Conservation (phyloP, 495 filamentous ascomycete genomes). For the Podospora fimiseda region DNA sequence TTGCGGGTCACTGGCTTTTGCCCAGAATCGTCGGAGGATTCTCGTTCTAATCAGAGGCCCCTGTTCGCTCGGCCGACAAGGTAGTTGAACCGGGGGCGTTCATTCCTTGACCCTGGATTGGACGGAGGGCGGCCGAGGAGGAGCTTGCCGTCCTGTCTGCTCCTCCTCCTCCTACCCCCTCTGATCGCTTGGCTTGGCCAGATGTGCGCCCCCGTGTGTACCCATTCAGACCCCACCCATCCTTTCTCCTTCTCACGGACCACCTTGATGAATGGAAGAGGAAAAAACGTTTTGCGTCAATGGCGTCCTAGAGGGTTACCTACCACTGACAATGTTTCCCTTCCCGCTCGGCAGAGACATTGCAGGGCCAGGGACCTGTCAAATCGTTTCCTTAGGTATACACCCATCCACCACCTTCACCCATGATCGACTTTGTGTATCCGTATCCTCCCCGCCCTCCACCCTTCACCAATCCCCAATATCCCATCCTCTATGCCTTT, state of each 20-base stretch:
- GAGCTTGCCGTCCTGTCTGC: constrained; percentile 14
- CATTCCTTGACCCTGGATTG: constrained; percentile 25
- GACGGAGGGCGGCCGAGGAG: constrained; percentile 19
- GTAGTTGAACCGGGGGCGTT: constrained; percentile 15
- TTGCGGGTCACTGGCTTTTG: constrained; percentile 29
- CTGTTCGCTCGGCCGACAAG: constrained; percentile 24
- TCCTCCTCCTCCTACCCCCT: constrained; percentile 13
- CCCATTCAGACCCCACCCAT: constrained; percentile 14
- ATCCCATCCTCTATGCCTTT: too few relatives aligned
- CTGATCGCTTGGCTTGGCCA: constrained; percentile 19
- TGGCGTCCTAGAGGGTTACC: constrained; percentile 1
- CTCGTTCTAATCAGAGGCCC: constrained; percentile 40
- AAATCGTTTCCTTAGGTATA: not conserved
- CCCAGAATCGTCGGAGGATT: constrained; percentile 38
- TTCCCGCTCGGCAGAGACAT: constrained; percentile 19
- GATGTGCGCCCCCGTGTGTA: constrained; percentile 18
- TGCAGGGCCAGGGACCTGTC: not conserved
- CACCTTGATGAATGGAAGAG: constrained; percentile 15
- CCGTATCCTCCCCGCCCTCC: too few relatives aligned
- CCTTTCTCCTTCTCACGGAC: constrained; percentile 11
- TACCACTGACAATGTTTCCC: constrained; percentile 11
- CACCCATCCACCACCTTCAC: not conserved
- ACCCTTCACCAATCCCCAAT: too few relatives aligned
- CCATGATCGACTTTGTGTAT: too few relatives aligned
- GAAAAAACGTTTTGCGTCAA: constrained; percentile 6